phyloP scores from a whole-genome alignment of 257 asterid species.

The Pogostemon cablin region DNA sequence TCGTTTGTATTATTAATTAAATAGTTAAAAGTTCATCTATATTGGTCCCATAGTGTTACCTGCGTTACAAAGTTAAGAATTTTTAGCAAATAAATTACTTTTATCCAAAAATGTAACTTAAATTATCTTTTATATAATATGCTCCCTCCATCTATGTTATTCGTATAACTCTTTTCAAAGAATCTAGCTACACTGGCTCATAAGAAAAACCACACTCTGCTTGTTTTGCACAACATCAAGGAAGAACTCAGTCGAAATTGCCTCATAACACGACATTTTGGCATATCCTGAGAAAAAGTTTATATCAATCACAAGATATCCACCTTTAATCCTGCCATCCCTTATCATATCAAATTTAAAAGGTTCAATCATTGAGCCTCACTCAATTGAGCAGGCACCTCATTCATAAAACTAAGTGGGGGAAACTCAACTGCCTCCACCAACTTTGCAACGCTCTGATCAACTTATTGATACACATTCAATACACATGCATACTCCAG shows the following conservation, averaged over 20 bases:
- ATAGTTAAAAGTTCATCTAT: too few relatives aligned
- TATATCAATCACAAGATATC: slow-evolving; percentile 76
- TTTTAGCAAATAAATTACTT: too few relatives aligned
- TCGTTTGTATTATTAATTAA: too few relatives aligned
- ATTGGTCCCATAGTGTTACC: too few relatives aligned
- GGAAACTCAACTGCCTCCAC: slow-evolving; percentile 63
- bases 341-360: slow-evolving; percentile 81
- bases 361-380: slow-evolving; percentile 64
- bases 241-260: slow-evolving; percentile 63
- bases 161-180: too few relatives aligned
- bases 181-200: slow-evolving; percentile 18
- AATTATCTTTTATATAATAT: too few relatives aligned
- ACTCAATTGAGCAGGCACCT: slow-evolving; percentile 61
- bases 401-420: slow-evolving; percentile 49
- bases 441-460: slow-evolving; percentile 40
- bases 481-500: slow-evolving; percentile 44
- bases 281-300: slow-evolving; percentile 88
- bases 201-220: slow-evolving; percentile 29
- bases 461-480: slow-evolving; percentile 47
- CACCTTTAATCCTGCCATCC: slow-evolving; percentile 47
- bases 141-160: too few relatives aligned
- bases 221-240: slow-evolving; percentile 52
- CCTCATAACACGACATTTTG: slow-evolving; percentile 69
- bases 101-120: too few relatives aligned
- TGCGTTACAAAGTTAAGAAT: too few relatives aligned